Base-by-base conservation (phyloP, 2,329 filamentous ascomycete genomes). In the Tolypocladium nubicola region DNA sequence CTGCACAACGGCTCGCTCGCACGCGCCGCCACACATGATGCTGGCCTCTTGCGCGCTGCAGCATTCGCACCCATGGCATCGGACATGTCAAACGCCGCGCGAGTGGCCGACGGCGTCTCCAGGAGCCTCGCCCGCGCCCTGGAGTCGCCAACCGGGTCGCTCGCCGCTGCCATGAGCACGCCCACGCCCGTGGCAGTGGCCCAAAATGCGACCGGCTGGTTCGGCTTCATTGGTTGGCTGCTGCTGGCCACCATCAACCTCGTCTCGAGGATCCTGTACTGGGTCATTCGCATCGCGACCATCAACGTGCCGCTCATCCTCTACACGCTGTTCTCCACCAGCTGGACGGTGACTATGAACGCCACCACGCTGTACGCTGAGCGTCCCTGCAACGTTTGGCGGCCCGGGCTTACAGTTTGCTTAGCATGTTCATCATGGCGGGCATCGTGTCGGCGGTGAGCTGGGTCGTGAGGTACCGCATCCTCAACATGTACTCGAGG, bases 321-420 rank as follows among this genome's bases (percentile, higher is more conserved):
- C 21, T 99, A 96, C 70, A 89, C 86, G 7, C 78, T 96, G 61
- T 90, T 96, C 68, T 96, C 91, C 7, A 93, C 90, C 62, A 97
- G 89, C 71, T 78, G 96, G 77, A 99, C 94, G 0, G 90, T 99
- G 68, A 99, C 94, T 13, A 95, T 99, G 92, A 97, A 97, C 70
- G 93, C 94, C 65, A 97, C 93, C 23, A 99, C 94, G 21, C 74
- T 99, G 85, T 95, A 84, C 69, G 85, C 59, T 61, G 57, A 37
- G 21, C 52, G 53, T 56, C 54, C 54, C 52, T 26, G 50, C 53
- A 33, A 54, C 33, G 37, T 39, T 50, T 45, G 41, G n/a, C 23
- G 35, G 30, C 45, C 54, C 45, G 57, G 56, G 59, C 63, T 66
- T 57, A 64, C 57, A 30, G 49, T 30, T 55, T 56, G 39, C 61